Base-by-base conservation (phyloP, 495 filamentous ascomycete genomes). In the Bacidia gigantensis region DNA sequence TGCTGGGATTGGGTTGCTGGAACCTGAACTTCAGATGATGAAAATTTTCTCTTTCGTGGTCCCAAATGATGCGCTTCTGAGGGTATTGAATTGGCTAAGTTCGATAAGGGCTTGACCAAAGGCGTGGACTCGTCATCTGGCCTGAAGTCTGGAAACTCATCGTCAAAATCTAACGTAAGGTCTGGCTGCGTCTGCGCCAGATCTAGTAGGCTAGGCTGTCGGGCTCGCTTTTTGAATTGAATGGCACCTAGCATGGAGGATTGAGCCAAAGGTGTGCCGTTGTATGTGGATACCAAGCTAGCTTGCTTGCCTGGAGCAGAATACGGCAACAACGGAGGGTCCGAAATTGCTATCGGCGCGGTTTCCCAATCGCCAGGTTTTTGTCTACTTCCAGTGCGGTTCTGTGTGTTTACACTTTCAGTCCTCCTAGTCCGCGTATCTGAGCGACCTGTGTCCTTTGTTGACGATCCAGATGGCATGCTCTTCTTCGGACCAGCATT, bases 71-170 rank as follows among this genome's bases (percentile, higher is more conserved):
- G 41, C 18, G 54, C 47, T 44, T 46, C 35, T 12, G 59, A 62
- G 21, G 57, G 51, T 22, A 50, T 17, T 43, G 24, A 11, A 2
- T 51, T 38, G 17, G 43, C 26, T 20, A 51, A 29, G 14, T 35
- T 5, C 5, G 14, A 7, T 7, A 14, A 35, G 3, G 57, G 53
- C n/a, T 53, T 55, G 38, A 55, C 46, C 18, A 83, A 60, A 1
- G 81, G 81, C 21, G 81, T 84, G 35, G 80, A 83, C 61, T 83
- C 80, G 61, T 80, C 79, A 40, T 82, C 74, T 0, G 81, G 80
- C 47, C 71, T 74, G 52, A 82, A 73, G 10, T 76, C 75, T 39
- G 77, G 75, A 12, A 80, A 65, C 51, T 76, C 74, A 20, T 75
- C 69, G 43, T 73, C 70, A 38, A 73, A 67, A 2, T 72, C 54